Base-by-base conservation (phyloP, 1,284 basidiomycete genomes). In the Cryptococcus maquisensis region DNA sequence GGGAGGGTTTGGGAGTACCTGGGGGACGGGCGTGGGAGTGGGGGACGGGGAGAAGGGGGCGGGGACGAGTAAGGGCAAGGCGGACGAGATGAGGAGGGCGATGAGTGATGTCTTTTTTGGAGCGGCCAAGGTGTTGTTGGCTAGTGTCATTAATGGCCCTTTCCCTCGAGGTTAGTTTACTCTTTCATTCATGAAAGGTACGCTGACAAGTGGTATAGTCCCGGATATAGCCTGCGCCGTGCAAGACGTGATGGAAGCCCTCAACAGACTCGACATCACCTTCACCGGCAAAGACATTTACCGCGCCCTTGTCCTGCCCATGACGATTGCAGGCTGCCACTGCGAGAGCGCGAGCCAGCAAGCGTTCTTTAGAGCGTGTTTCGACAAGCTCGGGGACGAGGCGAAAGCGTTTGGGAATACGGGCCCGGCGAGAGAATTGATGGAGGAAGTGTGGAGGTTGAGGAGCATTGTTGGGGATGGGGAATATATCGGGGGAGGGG, bases 251-350 rank as follows among this genome's bases (percentile, higher is more conserved):
- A 67, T 70, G 35, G 72, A 75, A 49, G 64, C 68, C 2, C 69
- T 77, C 43, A 71, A 78, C 40, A 75, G 79, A 23, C 79, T 82
- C 20, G 80, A 81, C 16, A 50, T 52, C 7, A 52, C 52, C 3
- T 39, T 55, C 18, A 21, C 52, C 4, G 43, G 43, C 18, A 21
- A 24, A 16, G 85, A 88, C 21, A 81, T 88, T 50, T 80, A 87
- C 32, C 87, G 84, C 69, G 87, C 86, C 10, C 86, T 90, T 60
- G 88, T 69, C 1, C 61, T 68, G 20, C 66, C 66, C 7, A 64
- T 62, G 26, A 63, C 61, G 4, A 42, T 68, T 5, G 63, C 65
- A 9, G 63, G 62, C 5, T 59, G 57, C 44, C 67, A 64, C 24
- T 60, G 55, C 18, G 51, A 60, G 18, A 56, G 49, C 5, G 48